Percentiles rank a stretch among this genome's conserved stretches.
These are phyloP conservation scores for Aspergillus mulundensis DNA, from an alignment of 495 filamentous ascomycete species.

Conservation along the genomic window DNA sequence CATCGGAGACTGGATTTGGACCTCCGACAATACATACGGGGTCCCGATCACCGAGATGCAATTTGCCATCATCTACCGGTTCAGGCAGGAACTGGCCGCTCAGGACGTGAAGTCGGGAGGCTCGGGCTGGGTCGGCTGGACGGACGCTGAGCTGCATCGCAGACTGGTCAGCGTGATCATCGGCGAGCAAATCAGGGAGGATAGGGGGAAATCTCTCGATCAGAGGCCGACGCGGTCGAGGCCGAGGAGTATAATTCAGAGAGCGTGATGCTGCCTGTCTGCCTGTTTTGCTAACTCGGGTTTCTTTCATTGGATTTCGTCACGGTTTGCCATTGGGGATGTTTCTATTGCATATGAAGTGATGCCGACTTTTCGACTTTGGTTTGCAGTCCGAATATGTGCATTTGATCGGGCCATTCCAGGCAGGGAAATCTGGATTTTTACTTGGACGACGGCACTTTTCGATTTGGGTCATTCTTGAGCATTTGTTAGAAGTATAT, in stretches of 20 bases:
- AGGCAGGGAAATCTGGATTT: slow-evolving; percentile 13
- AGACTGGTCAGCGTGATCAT: slow-evolving; percentile 47
- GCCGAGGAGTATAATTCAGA: slow-evolving; percentile 1
- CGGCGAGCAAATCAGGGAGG: slow-evolving; percentile 44
- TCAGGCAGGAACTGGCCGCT: slow-evolving; percentile 38
- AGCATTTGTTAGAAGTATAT: slow-evolving; percentile 8
- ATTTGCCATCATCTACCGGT: slow-evolving; percentile 44
- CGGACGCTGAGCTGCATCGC: slow-evolving; percentile 43
- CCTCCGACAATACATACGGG: slow-evolving; percentile 39
- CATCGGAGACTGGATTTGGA: slow-evolving; percentile 47
- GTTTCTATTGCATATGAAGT: slow-evolving; percentile 1
- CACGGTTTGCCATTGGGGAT: not conserved
- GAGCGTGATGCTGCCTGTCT: not conserved
- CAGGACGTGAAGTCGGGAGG: slow-evolving; percentile 38
- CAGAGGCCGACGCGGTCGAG: not conserved
- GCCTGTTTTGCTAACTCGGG: not conserved
- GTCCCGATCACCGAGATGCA: slow-evolving; percentile 44
- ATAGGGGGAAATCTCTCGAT: slow-evolving; percentile 25
- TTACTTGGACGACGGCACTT: slow-evolving; percentile 2
- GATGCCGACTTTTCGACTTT: not conserved
- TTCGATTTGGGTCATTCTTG: slow-evolving; percentile 14
- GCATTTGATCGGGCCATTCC: slow-evolving; percentile 14
- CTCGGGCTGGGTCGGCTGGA: slow-evolving; percentile 41
- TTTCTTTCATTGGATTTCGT: not conserved
- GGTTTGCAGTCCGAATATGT: slow-evolving; percentile 15